These are phyloP conservation scores for Talaromyces sp. DNA, from an alignment of 2,329 filamentous ascomycete genomes.

Conservation along the genomic window DNA sequence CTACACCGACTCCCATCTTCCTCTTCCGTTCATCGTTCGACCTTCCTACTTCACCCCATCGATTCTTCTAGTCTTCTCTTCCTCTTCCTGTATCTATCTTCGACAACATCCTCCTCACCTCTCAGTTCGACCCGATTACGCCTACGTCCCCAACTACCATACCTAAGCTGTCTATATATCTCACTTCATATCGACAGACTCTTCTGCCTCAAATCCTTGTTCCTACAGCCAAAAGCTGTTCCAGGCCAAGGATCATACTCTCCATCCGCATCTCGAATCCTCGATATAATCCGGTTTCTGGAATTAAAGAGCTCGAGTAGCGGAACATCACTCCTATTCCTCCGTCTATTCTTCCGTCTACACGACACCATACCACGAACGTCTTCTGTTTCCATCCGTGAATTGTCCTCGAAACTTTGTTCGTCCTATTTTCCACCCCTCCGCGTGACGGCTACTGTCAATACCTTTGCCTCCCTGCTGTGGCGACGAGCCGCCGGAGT, in stretches of 20 bases:
- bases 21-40: constrained; percentile 20
- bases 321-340: neutral
- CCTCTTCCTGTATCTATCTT: constrained; percentile 17
- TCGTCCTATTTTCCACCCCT: constrained; percentile 17
- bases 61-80: constrained; percentile 17
- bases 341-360: neutral
- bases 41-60: constrained; percentile 7
- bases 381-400: neutral
- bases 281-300: neutral
- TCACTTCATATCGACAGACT: constrained; percentile 5
- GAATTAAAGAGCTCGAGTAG: neutral
- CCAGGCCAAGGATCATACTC: neutral
- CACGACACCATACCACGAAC: neutral
- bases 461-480: constrained; percentile 21
- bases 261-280: neutral
- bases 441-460: constrained; percentile 19
- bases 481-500: constrained; percentile 19
- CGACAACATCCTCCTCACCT: constrained; percentile 12
- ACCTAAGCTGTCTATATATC: constrained; percentile 9
- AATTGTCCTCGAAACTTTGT: neutral
- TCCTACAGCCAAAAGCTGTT: neutral
- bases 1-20: constrained; percentile 17
- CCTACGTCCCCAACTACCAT: neutral
- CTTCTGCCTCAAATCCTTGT: neutral
- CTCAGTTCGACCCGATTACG: constrained; percentile 6